These are phyloP conservation scores for Oryza brachyantha DNA, from an alignment of 176 grass and related monocot species.

Conservation along the genomic window DNA sequence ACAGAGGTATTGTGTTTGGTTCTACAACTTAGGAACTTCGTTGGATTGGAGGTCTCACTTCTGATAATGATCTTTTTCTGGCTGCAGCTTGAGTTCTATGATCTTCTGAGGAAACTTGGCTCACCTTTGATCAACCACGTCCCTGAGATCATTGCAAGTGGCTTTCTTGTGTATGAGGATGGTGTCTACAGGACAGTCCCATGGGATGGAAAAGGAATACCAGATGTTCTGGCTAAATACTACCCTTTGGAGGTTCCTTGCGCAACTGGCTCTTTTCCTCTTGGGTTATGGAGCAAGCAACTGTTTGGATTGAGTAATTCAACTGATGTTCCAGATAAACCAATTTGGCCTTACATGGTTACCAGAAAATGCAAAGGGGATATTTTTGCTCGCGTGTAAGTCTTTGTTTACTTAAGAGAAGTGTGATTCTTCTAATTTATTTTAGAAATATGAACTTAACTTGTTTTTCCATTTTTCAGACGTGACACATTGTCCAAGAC, in stretches of 20 bases:
- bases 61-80: slow-evolving; percentile 24
- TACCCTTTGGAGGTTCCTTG: slow-evolving; percentile 41
- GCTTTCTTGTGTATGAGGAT: slow-evolving; percentile 70
- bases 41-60: slow-evolving; percentile 1
- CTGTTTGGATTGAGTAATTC: slow-evolving; percentile 41
- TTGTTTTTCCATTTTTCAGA: slow-evolving; percentile 49
- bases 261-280: slow-evolving; percentile 53
- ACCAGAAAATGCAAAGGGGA: slow-evolving; percentile 88
- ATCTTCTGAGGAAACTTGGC: slow-evolving; percentile 54
- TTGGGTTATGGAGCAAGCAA: slow-evolving; percentile 91
- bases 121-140: slow-evolving; percentile 79
- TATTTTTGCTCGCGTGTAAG: slow-evolving; percentile 92
- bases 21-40: slow-evolving; percentile 9
- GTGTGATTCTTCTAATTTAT: slow-evolving; percentile 16
- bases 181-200: slow-evolving; percentile 54
- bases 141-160: slow-evolving; percentile 83
- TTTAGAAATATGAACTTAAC: slow-evolving; percentile 3
- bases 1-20: slow-evolving; percentile 66
- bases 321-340: slow-evolving; percentile 38
- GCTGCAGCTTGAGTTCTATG: slow-evolving; percentile 88
- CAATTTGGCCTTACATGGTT: slow-evolving; percentile 89
- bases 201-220: slow-evolving; percentile 87
- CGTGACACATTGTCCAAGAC: slow-evolving; percentile 64
- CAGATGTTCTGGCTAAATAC: slow-evolving; percentile 57
- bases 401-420: slow-evolving; percentile 17